These are phyloP conservation scores for Friedmanniomyces simplex DNA, from an alignment of 495 filamentous ascomycete genomes.

Conservation along the genomic window DNA sequence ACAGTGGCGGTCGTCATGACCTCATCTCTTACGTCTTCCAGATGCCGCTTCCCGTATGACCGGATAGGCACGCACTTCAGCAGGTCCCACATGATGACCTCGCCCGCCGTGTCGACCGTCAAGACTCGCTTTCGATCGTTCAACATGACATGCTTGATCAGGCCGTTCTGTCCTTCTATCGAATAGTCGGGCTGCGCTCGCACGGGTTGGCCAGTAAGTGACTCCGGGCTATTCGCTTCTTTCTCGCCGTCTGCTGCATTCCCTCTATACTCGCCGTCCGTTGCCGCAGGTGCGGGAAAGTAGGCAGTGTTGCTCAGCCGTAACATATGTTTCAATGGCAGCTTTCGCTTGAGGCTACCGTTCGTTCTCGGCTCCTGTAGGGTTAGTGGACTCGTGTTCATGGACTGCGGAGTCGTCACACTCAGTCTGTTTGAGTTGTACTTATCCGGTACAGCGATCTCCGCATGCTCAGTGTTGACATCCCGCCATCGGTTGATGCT, in stretches of 20 bases:
- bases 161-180: conserved; percentile 87
- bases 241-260: conserved; percentile 3
- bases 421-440: conserved; percentile 29
- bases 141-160: conserved; percentile 85
- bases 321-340: conserved; percentile 64
- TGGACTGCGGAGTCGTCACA: conserved; percentile 20
- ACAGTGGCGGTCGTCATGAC: conserved; percentile 83
- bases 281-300: conserved; percentile 40
- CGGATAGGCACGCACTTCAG: conserved; percentile 68
- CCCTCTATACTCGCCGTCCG: conserved; percentile 3
- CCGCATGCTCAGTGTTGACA: conserved; percentile 63
- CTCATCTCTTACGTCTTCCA: conserved; percentile 82
- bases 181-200: conserved; percentile 58
- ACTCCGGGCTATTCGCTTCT: conserved; percentile 1
- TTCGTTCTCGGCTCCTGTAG: conserved; percentile 21
- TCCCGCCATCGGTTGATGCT: conserved; percentile 93
- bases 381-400: conserved; percentile 8
- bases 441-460: conserved; percentile 35
- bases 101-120: conserved; percentile 88
- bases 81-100: conserved; percentile 94
- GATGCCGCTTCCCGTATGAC: conserved; percentile 81
- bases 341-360: conserved; percentile 45
- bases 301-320: conserved; percentile 73
- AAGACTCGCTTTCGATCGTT: conserved; percentile 84
- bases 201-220: conserved; percentile 12